Evolutionary conservation across 805 yeast genomes (phyloP), one percentile per base, ranked within the genome.

Genomic region (Candida ulmi): DNA sequence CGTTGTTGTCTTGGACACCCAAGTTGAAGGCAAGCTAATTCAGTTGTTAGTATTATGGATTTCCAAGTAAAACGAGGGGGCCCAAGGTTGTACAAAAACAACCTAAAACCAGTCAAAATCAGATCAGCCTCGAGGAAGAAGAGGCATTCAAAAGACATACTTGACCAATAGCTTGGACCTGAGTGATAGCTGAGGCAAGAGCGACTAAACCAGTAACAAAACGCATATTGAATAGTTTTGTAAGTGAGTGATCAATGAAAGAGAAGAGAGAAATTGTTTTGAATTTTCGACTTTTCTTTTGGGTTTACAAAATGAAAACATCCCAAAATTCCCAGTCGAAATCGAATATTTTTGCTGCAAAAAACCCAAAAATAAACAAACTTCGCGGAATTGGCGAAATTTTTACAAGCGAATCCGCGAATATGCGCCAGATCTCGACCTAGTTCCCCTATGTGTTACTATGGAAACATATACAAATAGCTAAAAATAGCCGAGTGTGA

Each of bases 1-100:
- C 93, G 35, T 70, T 63, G 60, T 79, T 74, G 56, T 80, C 78
- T 65, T 85, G 68, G 52, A 83, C 95, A 65, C 97, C 96, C 45
- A 88, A 67, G 74, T 87, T 82, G 72, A 90, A 80, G 44, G 90
- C 95, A 47, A 88, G 71, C 66, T 71, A 41, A 23, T 18, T 13
- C 24, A 32, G 21, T 35, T 30, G 40, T 40, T 34, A 36, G 39
- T 33, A 33, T 25, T 13, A 11, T 12, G 5, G n/a, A 26, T 26
- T 26, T 12, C n/a, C 6, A 26, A 9, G 28, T 26, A 5, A 11
- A 26, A 12, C 12, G 5, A 5, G 28, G 6, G 6, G 6, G 9
- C 24, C 6, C 24, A 6, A 21, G 24, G 24, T n/a, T n/a, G n/a
- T n/a, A 26, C 29, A 26, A 26, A 11, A 12, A 26, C 29, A 11